phyloP scores from a whole-genome alignment of 2,329 filamentous ascomycete genomes.

The Aspergillus fumigatiaffinis region DNA sequence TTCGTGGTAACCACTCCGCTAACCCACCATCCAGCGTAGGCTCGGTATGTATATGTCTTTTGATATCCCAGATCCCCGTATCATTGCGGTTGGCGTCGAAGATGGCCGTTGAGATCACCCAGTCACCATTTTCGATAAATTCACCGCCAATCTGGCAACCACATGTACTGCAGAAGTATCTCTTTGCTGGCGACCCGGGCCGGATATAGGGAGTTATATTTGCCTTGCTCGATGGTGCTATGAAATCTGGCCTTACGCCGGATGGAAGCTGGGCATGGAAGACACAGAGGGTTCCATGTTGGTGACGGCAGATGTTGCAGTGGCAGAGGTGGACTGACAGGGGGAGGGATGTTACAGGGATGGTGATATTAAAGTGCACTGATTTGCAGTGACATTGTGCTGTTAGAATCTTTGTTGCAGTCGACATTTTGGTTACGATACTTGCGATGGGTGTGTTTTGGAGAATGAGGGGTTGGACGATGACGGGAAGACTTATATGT shows the following conservation, averaged over 20 bases:
- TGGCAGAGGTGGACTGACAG: conserved; percentile 42
- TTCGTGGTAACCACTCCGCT: conserved; percentile 9
- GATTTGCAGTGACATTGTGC: conserved; percentile 23
- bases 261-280: conserved; percentile 23
- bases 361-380: conserved; percentile 30
- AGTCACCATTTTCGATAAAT: conserved; percentile 1
- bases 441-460: neutral
- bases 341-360: conserved; percentile 33
- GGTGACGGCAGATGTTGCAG: conserved; percentile 42
- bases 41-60: conserved; percentile 15
- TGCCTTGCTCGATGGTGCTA: conserved; percentile 15
- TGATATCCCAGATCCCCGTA: conserved; percentile 14
- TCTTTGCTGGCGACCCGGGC: conserved; percentile 22
- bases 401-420: conserved; percentile 15
- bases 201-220: conserved; percentile 28
- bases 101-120: conserved; percentile 22
- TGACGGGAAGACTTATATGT: neutral
- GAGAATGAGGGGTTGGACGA: neutral
- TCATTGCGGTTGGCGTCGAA: conserved; percentile 17
- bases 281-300: conserved; percentile 32
- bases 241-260: conserved; percentile 19
- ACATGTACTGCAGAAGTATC: conserved; percentile 44
- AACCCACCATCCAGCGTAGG: conserved; percentile 18
- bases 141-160: conserved; percentile 34
- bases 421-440: neutral